Evolutionary conservation across 345 rosid species (phyloP).

Genomic region (Cardamine occulta): DNA sequence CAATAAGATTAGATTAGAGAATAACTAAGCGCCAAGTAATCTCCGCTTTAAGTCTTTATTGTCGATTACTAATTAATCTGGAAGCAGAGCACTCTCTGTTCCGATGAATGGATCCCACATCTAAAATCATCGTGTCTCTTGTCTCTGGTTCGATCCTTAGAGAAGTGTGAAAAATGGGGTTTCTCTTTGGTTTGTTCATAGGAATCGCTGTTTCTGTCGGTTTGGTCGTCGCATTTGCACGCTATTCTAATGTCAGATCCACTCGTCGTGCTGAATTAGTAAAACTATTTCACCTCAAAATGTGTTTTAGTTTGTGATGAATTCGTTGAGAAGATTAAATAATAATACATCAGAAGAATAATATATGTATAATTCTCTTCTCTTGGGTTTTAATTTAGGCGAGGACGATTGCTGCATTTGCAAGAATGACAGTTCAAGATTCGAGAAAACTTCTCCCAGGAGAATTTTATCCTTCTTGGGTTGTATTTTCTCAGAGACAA

Average conservation of each 20-base stretch:
- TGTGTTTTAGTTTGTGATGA: background rate
- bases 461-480: slow-evolving; percentile 80
- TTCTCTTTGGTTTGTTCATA: slow-evolving; percentile 54
- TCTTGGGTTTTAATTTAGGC: slow-evolving; percentile 50
- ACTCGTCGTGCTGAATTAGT: slow-evolving; percentile 62
- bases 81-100: slow-evolving; percentile 40
- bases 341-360: background rate
- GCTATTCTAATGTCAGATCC: slow-evolving; percentile 62
- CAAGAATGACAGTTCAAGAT: slow-evolving; percentile 88
- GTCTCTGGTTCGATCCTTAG: slow-evolving; percentile 10
- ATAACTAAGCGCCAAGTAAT: slow-evolving; percentile 23
- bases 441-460: slow-evolving; percentile 73
- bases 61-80: slow-evolving; percentile 15
- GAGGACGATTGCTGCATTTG: slow-evolving; percentile 71
- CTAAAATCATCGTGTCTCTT: slow-evolving; percentile 3
- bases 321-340: background rate
- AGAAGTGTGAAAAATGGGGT: slow-evolving; percentile 47
- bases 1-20: slow-evolving; percentile 22
- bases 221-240: slow-evolving; percentile 62
- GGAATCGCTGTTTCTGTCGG: slow-evolving; percentile 65
- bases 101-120: slow-evolving; percentile 24
- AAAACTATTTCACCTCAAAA: background rate
- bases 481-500: slow-evolving; percentile 75
- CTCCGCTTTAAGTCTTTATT: slow-evolving; percentile 30
- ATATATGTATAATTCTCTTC: background rate